Conservation (phyloP, 2,329 filamentous ascomycete species). For the Aspergillus novofumigatus region DNA sequence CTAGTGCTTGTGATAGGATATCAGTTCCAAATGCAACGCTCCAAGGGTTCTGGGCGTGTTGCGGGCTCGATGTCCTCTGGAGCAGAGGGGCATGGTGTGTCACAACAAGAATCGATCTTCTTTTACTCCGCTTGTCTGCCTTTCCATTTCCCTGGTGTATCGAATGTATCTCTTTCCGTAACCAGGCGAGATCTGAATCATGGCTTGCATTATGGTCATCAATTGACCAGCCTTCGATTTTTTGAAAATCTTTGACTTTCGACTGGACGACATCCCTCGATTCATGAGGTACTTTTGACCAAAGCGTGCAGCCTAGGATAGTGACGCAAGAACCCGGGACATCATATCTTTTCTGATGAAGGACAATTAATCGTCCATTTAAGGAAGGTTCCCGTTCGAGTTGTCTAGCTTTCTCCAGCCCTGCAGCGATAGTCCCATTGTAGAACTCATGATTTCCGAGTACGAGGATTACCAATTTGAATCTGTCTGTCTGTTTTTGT, state of each 20-base stretch:
- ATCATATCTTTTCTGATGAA: constrained; percentile 23
- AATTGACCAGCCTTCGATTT: constrained; percentile 51
- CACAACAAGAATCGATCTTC: constrained; percentile 43
- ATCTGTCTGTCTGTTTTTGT: constrained; percentile 16
- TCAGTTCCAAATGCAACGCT: constrained; percentile 53
- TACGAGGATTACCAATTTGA: constrained; percentile 19
- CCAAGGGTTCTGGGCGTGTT: constrained; percentile 46
- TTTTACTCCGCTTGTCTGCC: neutral
- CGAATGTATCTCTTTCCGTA: constrained; percentile 36
- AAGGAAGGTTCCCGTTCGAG: constrained; percentile 26
- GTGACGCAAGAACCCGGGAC: constrained; percentile 37
- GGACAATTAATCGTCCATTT: constrained; percentile 23
- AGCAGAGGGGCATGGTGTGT: constrained; percentile 58
- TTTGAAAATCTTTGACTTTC: constrained; percentile 52
- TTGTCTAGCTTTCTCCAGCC: constrained; percentile 19
- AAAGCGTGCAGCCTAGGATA: constrained; percentile 56
- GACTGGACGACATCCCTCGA: constrained; percentile 37
- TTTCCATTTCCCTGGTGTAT: constrained; percentile 12
- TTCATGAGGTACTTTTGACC: constrained; percentile 47
- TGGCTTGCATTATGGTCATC: constrained; percentile 49
- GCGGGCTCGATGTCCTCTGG: constrained; percentile 46
- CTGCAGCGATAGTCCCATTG: constrained; percentile 14
- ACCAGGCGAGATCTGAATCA: constrained; percentile 48
- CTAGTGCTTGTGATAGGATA: constrained; percentile 28
- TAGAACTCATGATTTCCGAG: constrained; percentile 31